These are phyloP conservation scores for Fraxinus angustifolia DNA, from an alignment of 305 asterid species.

Conservation along the genomic window DNA sequence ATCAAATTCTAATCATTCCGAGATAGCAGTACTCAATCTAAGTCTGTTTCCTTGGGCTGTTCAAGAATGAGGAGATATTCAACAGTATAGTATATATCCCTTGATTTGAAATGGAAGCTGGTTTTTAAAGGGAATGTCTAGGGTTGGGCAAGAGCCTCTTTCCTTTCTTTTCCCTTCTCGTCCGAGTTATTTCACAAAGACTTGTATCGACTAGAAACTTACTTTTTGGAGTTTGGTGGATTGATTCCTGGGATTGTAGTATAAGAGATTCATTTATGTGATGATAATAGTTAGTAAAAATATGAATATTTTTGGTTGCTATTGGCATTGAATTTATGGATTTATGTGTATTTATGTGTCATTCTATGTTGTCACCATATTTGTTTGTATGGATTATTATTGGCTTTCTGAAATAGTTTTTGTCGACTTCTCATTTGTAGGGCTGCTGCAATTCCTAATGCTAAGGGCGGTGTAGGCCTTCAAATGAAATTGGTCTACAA, in stretches of 20 bases:
- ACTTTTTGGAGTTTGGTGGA: background rate
- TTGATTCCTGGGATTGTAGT: background rate
- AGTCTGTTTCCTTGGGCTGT: background rate
- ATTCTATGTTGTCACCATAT: background rate
- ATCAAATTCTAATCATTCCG: background rate
- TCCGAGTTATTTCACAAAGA: background rate
- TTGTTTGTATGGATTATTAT: background rate
- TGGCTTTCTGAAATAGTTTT: background rate
- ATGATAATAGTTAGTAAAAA: background rate
- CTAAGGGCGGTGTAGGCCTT: slow-evolving; percentile 62
- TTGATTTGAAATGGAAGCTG: background rate
- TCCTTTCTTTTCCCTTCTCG: background rate
- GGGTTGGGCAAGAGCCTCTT: background rate
- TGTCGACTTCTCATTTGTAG: slow-evolving; percentile 33
- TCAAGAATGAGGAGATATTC: background rate
- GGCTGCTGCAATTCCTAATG: slow-evolving; percentile 79
- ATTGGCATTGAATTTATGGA: background rate
- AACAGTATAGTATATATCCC: background rate
- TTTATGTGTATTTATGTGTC: background rate
- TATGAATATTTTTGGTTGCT: background rate
- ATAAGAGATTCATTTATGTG: background rate
- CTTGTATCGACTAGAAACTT: background rate
- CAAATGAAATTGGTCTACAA: slow-evolving; percentile 83
- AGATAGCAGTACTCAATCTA: background rate
- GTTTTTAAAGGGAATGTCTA: background rate